Evolutionary conservation across 176 grass and related monocot genomes (phyloP).

Genomic region (Oropetium thomaeum): DNA sequence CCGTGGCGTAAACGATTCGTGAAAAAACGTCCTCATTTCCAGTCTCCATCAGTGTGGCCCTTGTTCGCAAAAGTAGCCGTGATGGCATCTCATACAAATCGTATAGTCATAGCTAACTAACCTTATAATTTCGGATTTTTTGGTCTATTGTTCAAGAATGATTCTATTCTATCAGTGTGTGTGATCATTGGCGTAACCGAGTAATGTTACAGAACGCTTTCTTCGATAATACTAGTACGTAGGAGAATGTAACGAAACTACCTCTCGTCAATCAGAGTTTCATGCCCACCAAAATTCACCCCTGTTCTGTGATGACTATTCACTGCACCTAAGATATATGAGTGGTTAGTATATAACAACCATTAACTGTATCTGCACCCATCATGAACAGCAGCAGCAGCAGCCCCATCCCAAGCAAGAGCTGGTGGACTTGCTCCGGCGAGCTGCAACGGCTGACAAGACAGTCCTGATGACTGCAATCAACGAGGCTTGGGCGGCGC

Average conservation of each 20-base stretch:
- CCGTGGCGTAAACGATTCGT: no score
- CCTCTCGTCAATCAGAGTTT: neutral
- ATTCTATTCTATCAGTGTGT: no score
- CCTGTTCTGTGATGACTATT: neutral
- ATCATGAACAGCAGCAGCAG: neutral
- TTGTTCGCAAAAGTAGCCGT: no score
- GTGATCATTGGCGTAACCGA: no score
- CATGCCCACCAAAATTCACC: neutral
- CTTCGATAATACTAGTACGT: neutral
- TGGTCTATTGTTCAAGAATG: no score
- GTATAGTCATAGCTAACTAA: neutral
- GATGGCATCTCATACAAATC: neutral
- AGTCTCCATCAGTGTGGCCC: neutral
- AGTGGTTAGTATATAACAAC: neutral
- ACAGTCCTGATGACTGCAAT: constrained; percentile 70
- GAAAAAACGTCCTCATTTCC: no score
- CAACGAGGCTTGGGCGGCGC: constrained; percentile 72
- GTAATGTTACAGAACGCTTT: neutral
- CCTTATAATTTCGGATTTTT: no score
- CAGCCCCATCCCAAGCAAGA: neutral
- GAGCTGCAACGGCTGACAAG: constrained; percentile 40
- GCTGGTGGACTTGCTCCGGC: constrained; percentile 40
- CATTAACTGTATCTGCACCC: neutral
- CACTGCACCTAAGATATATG: neutral
- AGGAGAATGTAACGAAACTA: neutral